phyloP scores from a whole-genome alignment of 2,329 filamentous ascomycete species.

The Cryphonectria carpinicola region DNA sequence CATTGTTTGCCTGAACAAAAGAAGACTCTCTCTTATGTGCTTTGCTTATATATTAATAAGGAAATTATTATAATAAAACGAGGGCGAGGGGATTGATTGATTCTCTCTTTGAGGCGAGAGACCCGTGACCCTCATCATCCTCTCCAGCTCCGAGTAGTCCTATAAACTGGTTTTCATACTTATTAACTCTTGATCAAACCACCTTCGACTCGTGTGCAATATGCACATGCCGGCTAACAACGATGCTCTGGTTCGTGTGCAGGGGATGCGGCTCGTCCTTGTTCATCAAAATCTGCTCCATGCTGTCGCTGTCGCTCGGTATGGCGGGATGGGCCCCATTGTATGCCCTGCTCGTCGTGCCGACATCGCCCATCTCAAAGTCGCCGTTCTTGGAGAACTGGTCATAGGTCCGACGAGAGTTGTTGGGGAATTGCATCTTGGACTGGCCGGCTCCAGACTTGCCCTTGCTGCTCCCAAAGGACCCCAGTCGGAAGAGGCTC shows the following conservation, averaged over 20 bases:
- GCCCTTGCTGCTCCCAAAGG: slow-evolving; percentile 17
- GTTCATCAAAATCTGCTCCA: slow-evolving; percentile 24
- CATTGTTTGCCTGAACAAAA: not conserved
- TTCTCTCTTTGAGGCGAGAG: not conserved
- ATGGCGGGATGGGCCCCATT: slow-evolving; percentile 14
- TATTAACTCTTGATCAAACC: not conserved
- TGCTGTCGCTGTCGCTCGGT: slow-evolving; percentile 21
- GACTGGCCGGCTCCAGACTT: slow-evolving; percentile 14
- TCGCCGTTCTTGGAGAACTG: slow-evolving; percentile 16
- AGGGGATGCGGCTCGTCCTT: slow-evolving; percentile 1
- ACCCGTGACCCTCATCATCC: not conserved
- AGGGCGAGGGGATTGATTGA: not conserved
- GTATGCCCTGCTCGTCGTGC: slow-evolving; percentile 21
- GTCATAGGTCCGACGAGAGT: slow-evolving; percentile 23
- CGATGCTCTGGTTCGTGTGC: slow-evolving; percentile 16
- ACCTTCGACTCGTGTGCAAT: slow-evolving; percentile 8
- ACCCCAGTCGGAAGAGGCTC: slow-evolving; percentile 24
- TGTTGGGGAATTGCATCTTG: slow-evolving; percentile 18
- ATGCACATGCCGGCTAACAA: slow-evolving; percentile 25
- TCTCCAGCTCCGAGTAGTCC: no score
- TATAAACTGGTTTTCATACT: not conserved
- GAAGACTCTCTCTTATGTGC: not conserved
- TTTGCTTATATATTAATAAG: not conserved
- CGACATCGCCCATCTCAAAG: slow-evolving; percentile 26
- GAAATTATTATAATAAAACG: not conserved